These are phyloP conservation scores for Darksidea phi DNA, from an alignment of 495 filamentous ascomycete genomes.

Conservation along the genomic window DNA sequence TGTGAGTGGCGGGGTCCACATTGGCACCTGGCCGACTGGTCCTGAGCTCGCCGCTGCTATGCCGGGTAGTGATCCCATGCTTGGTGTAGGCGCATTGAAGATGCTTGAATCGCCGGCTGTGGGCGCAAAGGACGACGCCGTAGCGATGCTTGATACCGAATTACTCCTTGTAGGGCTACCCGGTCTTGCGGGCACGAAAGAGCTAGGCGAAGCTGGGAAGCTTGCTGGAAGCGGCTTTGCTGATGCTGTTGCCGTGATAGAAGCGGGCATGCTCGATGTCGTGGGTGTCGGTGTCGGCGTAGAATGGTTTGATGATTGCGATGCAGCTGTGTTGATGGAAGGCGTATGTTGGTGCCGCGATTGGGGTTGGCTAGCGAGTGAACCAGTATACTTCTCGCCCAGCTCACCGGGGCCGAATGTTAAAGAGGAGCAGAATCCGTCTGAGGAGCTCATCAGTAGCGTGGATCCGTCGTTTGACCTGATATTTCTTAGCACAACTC, in stretches of 20 bases:
- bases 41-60: conserved; percentile 42
- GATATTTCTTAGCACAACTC: conserved; percentile 36
- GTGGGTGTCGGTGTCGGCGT: conserved; percentile 39
- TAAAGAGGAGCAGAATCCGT: conserved; percentile 93
- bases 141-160: conserved; percentile 80
- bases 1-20: conserved; percentile 46
- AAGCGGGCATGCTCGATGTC: conserved; percentile 26
- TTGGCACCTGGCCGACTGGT: conserved; percentile 37
- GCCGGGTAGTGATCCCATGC: conserved; percentile 39
- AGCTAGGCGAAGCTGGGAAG: conserved; percentile 58
- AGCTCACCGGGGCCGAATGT: conserved; percentile 82
- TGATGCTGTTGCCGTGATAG: conserved; percentile 33
- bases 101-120: conserved; percentile 31
- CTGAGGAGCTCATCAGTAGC: conserved; percentile 91
- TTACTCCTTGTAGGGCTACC: conserved; percentile 72
- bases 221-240: conserved; percentile 31
- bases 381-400: conserved; percentile 77
- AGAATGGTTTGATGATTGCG: conserved; percentile 33
- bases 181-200: conserved; percentile 48
- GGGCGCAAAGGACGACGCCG: conserved; percentile 47
- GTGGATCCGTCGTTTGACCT: conserved; percentile 94
- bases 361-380: conserved; percentile 44
- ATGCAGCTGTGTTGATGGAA: conserved; percentile 35
- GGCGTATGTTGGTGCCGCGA: conserved; percentile 40
- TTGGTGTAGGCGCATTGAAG: conserved; percentile 41